phyloP scores from a whole-genome alignment of 2,329 filamentous ascomycete genomes.

The Harringtonia aguacate region DNA sequence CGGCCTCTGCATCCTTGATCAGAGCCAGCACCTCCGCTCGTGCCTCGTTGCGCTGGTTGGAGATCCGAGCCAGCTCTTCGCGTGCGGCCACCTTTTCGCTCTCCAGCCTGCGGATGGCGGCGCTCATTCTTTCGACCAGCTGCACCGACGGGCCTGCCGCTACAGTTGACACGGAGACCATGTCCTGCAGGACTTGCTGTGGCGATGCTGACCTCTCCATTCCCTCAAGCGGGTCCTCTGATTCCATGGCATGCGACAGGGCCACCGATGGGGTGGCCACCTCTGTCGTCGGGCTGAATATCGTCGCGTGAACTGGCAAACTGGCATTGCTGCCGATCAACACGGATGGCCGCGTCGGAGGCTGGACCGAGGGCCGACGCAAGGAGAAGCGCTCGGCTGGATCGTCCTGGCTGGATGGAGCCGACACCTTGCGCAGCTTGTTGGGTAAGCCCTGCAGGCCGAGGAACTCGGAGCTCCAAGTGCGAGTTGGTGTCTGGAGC shows the following conservation, averaged over 20 bases:
- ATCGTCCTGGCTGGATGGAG: slow-evolving; percentile 38
- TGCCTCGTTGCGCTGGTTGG: slow-evolving; percentile 81
- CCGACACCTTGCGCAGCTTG: slow-evolving; percentile 34
- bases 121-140: slow-evolving; percentile 91
- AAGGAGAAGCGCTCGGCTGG: slow-evolving; percentile 27
- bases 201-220: slow-evolving; percentile 48
- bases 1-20: slow-evolving; percentile 76
- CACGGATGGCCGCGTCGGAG: slow-evolving; percentile 29
- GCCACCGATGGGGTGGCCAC: background rate
- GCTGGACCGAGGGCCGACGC: slow-evolving; percentile 41
- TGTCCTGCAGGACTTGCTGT: slow-evolving; percentile 58
- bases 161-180: slow-evolving; percentile 80
- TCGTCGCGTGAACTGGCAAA: slow-evolving; percentile 15
- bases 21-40: slow-evolving; percentile 81
- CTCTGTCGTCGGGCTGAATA: slow-evolving; percentile 27
- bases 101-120: slow-evolving; percentile 81
- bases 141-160: slow-evolving; percentile 89
- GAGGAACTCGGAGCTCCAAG: slow-evolving; percentile 43
- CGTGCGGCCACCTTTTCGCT: slow-evolving; percentile 81
- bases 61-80: slow-evolving; percentile 74
- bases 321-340: slow-evolving; percentile 17
- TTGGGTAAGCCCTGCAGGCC: slow-evolving; percentile 30
- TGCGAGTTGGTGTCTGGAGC: slow-evolving; percentile 33
- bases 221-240: slow-evolving; percentile 38
- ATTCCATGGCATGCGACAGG: background rate